Evolutionary conservation across 352 stramenopile species (phyloP).

Genomic region (Thraustotheca clavata): DNA sequence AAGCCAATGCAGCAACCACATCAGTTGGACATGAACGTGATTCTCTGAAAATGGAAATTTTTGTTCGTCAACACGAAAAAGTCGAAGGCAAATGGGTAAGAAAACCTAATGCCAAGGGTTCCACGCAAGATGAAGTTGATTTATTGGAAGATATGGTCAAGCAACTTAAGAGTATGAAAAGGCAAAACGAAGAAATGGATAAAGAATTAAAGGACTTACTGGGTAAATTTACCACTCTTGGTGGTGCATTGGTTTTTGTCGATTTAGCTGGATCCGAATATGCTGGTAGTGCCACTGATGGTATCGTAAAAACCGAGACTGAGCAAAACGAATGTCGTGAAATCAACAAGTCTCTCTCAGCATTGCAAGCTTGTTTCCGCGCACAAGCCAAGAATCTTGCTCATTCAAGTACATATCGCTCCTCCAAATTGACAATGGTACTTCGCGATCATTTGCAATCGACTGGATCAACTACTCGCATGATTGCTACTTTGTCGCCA

Average conservation of each 20-base stretch:
- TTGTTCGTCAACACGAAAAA: constrained; percentile 21
- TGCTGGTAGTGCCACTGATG: constrained; percentile 23
- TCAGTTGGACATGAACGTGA: constrained; percentile 40
- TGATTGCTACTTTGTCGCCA: constrained; percentile 10
- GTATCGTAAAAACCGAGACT: neutral
- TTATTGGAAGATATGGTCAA: constrained; percentile 13
- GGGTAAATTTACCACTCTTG: constrained; percentile 18
- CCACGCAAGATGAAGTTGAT: constrained; percentile 15
- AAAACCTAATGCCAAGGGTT: constrained; percentile 9
- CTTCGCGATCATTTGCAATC: constrained; percentile 6
- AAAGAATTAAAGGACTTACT: constrained; percentile 14
- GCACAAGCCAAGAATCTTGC: neutral
- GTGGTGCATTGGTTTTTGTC: constrained; percentile 36
- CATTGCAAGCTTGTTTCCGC: neutral
- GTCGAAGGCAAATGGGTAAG: neutral
- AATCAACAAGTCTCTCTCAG: constrained; percentile 1
- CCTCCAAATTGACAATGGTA: constrained; percentile 4
- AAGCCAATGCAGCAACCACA: constrained; percentile 30
- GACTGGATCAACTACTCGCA: neutral
- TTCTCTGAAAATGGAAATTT: constrained; percentile 35
- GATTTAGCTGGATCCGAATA: constrained; percentile 45
- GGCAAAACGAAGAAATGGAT: neutral
- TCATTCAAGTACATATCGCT: neutral
- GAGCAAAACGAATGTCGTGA: neutral
- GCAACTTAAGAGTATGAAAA: neutral